Evolutionary conservation across 371 early-diverging fungal genomes (phyloP).

Genomic region (Haplosporangium sp.): DNA sequence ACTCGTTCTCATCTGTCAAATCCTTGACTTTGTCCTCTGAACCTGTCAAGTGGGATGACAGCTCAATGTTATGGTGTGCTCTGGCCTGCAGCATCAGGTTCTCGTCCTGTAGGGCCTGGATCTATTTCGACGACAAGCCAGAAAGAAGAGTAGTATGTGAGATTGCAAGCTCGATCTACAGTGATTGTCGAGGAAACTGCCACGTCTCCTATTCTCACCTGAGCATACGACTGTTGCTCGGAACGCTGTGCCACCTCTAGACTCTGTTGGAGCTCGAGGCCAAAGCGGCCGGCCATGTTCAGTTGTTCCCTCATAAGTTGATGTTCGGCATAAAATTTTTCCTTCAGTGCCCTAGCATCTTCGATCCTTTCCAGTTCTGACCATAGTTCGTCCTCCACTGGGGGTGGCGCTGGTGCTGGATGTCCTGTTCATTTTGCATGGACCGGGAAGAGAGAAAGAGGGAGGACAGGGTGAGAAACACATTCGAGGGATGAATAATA

Average conservation of each 20-base stretch:
- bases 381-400: slow-evolving; percentile 48
- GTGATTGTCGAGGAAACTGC: neutral
- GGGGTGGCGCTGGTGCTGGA: slow-evolving; percentile 17
- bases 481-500: too few relatives aligned
- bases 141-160: neutral
- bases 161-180: neutral
- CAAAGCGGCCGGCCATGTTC: slow-evolving; percentile 72
- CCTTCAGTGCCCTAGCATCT: slow-evolving; percentile 24
- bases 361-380: slow-evolving; percentile 33
- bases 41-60: slow-evolving; percentile 44
- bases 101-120: slow-evolving; percentile 68
- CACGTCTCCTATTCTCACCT: slow-evolving; percentile 24
- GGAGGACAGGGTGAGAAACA: neutral
- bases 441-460: neutral
- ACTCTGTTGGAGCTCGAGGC: slow-evolving; percentile 67
- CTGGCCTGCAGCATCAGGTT: slow-evolving; percentile 64
- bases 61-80: slow-evolving; percentile 52
- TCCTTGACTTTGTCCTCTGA: slow-evolving; percentile 49
- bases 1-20: slow-evolving; percentile 59
- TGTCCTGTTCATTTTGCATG: neutral
- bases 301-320: slow-evolving; percentile 59
- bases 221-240: slow-evolving; percentile 52
- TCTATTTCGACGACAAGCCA: slow-evolving; percentile 26
- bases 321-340: slow-evolving; percentile 40
- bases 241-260: slow-evolving; percentile 47